phyloP scores from a whole-genome alignment of 2,329 filamentous ascomycete genomes.

The Sporothrix curviconia region DNA sequence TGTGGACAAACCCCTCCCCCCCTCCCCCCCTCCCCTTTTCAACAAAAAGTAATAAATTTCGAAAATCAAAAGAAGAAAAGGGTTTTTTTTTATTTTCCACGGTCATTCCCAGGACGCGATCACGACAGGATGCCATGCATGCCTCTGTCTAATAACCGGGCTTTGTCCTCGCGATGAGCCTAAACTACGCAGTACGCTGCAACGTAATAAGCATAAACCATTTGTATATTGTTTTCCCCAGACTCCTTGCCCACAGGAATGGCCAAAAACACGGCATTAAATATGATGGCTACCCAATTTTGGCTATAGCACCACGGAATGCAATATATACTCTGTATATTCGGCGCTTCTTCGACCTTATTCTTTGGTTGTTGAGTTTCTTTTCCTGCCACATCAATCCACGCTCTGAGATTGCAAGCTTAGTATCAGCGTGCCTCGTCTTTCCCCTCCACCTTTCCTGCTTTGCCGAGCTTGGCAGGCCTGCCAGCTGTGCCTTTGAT shows the following conservation, averaged over 20 bases:
- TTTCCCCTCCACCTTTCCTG: too few relatives aligned
- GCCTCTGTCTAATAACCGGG: not conserved
- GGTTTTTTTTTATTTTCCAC: too few relatives aligned
- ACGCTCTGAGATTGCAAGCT: constrained; percentile 3
- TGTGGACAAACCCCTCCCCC: too few relatives aligned
- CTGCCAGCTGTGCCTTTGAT: not conserved
- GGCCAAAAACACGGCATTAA: not conserved
- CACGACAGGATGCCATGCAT: too few relatives aligned
- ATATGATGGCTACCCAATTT: not conserved
- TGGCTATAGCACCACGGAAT: not conserved
- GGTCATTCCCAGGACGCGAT: too few relatives aligned
- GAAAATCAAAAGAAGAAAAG: too few relatives aligned
- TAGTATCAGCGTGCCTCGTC: too few relatives aligned
- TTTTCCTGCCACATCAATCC: not conserved
- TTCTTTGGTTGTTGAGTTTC: too few relatives aligned
- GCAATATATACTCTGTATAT: not conserved
- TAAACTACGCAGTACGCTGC: not conserved
- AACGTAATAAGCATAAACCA: too few relatives aligned
- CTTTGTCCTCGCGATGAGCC: not conserved
- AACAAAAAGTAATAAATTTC: too few relatives aligned
- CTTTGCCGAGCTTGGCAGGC: not conserved
- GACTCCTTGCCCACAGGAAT: not conserved
- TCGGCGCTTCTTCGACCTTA: not conserved
- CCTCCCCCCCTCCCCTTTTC: too few relatives aligned
- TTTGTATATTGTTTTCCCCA: not conserved